Conservation (phyloP, 306 rosid species). For the Citrullus amarus region DNA sequence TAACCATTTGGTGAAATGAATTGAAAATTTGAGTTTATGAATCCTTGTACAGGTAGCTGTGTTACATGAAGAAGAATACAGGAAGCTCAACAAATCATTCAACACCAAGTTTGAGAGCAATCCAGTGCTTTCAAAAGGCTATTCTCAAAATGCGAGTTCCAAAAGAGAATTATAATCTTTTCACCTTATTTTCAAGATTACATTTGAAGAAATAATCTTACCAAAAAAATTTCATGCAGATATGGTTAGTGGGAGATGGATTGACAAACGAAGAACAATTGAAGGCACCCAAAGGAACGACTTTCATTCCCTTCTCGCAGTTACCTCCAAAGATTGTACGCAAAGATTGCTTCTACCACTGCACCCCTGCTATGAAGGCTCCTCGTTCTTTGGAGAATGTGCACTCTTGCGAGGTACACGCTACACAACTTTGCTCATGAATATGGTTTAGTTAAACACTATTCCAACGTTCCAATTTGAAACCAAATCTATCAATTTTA, state of each 20-base stretch:
- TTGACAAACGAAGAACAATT: conserved; percentile 35
- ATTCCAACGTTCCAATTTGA: not conserved
- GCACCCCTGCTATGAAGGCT: conserved; percentile 63
- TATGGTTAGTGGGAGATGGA: conserved; percentile 68
- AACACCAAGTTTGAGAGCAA: conserved; percentile 14
- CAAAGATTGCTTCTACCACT: conserved; percentile 52
- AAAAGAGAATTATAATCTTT: not conserved
- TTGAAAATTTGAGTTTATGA: not conserved
- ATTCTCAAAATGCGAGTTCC: conserved; percentile 26
- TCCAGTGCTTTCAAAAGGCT: conserved; percentile 25
- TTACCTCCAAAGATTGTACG: conserved; percentile 56
- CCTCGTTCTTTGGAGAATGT: conserved; percentile 44
- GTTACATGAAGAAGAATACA: conserved; percentile 22
- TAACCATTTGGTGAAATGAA: not conserved
- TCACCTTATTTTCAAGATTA: not conserved
- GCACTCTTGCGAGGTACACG: conserved; percentile 48
- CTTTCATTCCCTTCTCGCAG: conserved; percentile 61
- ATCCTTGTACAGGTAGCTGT: conserved; percentile 27
- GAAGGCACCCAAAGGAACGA: conserved; percentile 56
- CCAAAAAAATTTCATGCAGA: conserved; percentile 15
- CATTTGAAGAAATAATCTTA: not conserved
- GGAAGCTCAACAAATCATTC: conserved; percentile 25
- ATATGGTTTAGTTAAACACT: not conserved
- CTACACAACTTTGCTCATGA: not conserved
- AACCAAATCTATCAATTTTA: not conserved